Evolutionary conservation across 2,329 filamentous ascomycete genomes (phyloP).

Genomic region (Diaporthe sp.): DNA sequence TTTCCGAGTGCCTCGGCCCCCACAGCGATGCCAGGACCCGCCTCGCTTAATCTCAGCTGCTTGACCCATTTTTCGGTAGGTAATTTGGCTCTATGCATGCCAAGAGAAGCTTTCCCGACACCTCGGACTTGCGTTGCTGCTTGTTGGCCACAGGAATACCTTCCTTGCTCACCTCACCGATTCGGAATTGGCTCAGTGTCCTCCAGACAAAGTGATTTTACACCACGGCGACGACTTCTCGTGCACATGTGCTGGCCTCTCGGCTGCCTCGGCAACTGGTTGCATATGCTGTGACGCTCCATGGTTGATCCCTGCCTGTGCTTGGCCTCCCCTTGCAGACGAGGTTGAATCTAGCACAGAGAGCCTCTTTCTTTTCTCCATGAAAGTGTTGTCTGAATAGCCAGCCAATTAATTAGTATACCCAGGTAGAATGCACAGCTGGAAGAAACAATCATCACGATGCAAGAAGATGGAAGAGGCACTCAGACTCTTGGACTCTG

Average conservation of each 20-base stretch:
- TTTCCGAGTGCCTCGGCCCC: not conserved
- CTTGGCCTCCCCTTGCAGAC: not conserved
- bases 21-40: not conserved
- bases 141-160: too few species aligned
- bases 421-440: too few species aligned
- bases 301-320: not conserved
- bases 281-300: not conserved
- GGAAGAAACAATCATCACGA: not conserved
- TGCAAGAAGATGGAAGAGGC: not conserved
- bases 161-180: not conserved
- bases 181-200: too few species aligned
- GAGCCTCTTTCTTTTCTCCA: too few species aligned
- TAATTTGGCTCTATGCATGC: not conserved
- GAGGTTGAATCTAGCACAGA: too few species aligned
- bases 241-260: not conserved
- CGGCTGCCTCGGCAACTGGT: not conserved
- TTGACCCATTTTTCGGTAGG: not conserved
- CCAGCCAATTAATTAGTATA: too few species aligned
- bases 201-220: fast-evolving
- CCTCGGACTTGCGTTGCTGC: too few species aligned
- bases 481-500: too few species aligned
- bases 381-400: too few species aligned
- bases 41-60: not conserved
- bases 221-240: not conserved
- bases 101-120: not conserved